Evolutionary conservation across 345 rosid genomes (phyloP), one percentile per base, ranked within the genome.

Genomic region (Nasturtium officinale): DNA sequence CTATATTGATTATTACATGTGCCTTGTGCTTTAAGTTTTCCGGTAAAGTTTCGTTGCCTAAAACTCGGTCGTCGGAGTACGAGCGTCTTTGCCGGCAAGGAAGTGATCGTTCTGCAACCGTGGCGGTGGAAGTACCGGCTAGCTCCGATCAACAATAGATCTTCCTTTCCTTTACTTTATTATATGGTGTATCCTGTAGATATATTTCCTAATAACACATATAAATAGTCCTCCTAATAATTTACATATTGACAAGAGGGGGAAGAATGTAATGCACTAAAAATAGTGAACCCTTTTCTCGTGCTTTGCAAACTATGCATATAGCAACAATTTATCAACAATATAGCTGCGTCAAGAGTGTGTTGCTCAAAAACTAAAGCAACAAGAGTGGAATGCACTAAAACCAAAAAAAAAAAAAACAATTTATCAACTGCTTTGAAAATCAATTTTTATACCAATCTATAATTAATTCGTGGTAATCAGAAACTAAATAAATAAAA

Each of bases 1-100:
- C 83, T 30, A 83, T 90, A 55, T 57, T 85, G 87, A 73, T 87
- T 7, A 76, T 82, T 61, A 85, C 89, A 5, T 90, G 89, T 67
- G 78, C 82, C 53, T 56, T 82, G 61, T 82, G 89, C 66, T 73
- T 87, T 71, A 85, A 83, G 56, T 83, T 81, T 60, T 82, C 94
- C 0, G 51, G 82, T 37, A 85, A 82, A 32, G 61, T 56, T 77
- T 33, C 26, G 45, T 70, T 77, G 61, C 76, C 76, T 56, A 64
- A 70, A 60, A 70, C 20, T 56, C 38, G 61, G 60, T 38, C 80
- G 6, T 63, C 55, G 3, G 80, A 77, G 55, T 77, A 77, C 18
- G 76, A 77, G 61, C 76, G 80, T 28, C 80, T 77, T 70, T 77
- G 67, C 13, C 71, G 76, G 9, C 76, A 63, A 70, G 80, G 72